A percentile compares a stretch with the other conserved stretches of the same genome.
These are phyloP conservation scores for Russula ochroleuca DNA, from an alignment of 768 basidiomycete genomes.

Conservation along the genomic window DNA sequence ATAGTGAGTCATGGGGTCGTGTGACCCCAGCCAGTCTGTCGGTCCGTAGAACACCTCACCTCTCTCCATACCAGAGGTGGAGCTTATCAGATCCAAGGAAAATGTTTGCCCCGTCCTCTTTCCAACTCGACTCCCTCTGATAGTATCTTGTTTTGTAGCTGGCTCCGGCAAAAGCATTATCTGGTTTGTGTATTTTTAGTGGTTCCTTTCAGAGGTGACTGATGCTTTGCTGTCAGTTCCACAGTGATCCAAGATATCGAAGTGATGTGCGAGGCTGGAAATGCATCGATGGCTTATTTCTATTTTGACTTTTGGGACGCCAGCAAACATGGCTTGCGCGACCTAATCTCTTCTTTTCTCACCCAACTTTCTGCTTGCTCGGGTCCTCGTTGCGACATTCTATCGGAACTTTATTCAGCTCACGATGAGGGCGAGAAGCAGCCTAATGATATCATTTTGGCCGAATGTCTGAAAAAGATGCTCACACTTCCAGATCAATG, in stretches of 20 bases:
- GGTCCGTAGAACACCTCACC: too few relatives aligned
- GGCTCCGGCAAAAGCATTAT: slow-evolving; percentile 12
- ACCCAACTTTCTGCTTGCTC: background rate
- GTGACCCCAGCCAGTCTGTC: too few relatives aligned
- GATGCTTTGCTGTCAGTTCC: background rate
- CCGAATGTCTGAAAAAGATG: background rate
- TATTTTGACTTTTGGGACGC: slow-evolving; percentile 1
- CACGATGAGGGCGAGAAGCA: background rate
- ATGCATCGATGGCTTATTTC: background rate
- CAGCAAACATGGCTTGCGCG: background rate
- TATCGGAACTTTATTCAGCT: background rate
- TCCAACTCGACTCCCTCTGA: background rate
- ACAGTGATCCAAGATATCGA: background rate
- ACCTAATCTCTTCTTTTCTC: slow-evolving; percentile 3
- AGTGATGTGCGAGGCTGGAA: background rate
- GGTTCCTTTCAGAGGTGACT: background rate
- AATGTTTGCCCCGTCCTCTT: background rate
- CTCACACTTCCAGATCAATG: background rate
- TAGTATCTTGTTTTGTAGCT: background rate
- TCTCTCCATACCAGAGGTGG: too few relatives aligned
- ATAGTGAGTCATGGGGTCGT: too few relatives aligned
- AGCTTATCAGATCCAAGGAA: too few relatives aligned
- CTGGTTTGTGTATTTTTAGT: background rate
- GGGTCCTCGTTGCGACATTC: background rate
- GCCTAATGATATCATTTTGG: background rate